phyloP scores from a whole-genome alignment of 2,329 filamentous ascomycete species.

The Cadophora sp. region DNA sequence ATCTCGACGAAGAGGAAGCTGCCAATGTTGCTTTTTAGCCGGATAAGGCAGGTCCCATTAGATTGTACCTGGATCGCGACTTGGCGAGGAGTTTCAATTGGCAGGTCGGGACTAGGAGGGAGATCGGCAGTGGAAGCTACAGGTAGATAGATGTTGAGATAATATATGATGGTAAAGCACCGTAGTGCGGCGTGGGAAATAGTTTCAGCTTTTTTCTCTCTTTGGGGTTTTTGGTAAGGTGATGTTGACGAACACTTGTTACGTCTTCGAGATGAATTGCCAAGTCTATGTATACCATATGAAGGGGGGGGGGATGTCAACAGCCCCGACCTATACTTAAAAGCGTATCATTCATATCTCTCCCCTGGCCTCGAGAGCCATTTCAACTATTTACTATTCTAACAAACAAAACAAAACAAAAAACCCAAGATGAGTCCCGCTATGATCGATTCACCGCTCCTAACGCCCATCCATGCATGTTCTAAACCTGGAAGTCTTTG shows the following conservation, averaged over 20 bases:
- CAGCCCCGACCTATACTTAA: background rate
- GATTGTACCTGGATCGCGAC: conserved; percentile 20
- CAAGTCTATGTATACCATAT: background rate
- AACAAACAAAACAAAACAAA: conserved; percentile 12
- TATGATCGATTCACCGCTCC: background rate
- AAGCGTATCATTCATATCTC: background rate
- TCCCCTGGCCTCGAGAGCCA: background rate
- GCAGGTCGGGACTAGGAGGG: background rate
- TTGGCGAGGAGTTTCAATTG: conserved; percentile 1
- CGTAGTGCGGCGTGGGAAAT: background rate
- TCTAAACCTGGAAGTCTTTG: conserved; percentile 5
- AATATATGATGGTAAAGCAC: background rate
- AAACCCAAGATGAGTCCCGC: background rate
- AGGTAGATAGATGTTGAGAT: background rate
- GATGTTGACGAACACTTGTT: background rate
- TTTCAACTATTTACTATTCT: conserved; percentile 15
- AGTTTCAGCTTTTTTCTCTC: too few species aligned
- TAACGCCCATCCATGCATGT: conserved; percentile 27
- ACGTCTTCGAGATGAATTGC: background rate
- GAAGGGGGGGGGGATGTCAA: background rate
- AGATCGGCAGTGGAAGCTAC: conserved; percentile 8
- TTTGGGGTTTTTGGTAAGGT: background rate
- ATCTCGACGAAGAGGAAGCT: conserved; percentile 18
- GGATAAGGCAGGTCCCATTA: conserved; percentile 22
- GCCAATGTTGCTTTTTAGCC: conserved; percentile 17